phyloP scores from a whole-genome alignment of 148 eudicot genomes.

The Rheum nobile region DNA sequence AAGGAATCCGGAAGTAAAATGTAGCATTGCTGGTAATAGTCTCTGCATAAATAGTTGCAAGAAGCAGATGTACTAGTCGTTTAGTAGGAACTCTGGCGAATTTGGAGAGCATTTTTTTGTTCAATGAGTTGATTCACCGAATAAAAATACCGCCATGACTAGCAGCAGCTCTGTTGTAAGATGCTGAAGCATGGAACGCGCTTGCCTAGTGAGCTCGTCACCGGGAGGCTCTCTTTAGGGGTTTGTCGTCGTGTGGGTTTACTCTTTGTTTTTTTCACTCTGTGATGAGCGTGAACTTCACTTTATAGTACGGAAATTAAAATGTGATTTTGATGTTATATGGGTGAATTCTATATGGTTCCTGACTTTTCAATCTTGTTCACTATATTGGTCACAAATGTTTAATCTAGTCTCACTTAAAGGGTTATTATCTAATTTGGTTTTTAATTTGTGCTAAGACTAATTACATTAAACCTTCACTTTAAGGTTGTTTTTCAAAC shows the following conservation, averaged over 20 bases:
- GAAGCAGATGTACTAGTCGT: neutral
- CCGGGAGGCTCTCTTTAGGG: neutral
- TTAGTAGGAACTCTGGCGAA: neutral
- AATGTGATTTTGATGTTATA: neutral
- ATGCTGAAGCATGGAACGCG: neutral
- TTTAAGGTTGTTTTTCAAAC: no score
- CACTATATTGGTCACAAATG: no score
- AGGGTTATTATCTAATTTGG: no score
- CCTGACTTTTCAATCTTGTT: no score
- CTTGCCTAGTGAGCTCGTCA: neutral
- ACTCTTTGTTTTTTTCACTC: neutral
- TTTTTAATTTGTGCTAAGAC: no score
- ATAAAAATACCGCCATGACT: neutral
- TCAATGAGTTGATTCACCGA: neutral
- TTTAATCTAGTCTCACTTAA: no score
- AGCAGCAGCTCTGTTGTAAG: neutral
- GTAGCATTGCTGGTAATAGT: neutral
- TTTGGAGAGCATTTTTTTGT: neutral
- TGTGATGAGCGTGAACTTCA: neutral
- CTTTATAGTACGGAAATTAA: neutral
- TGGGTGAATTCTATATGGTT: neutral
- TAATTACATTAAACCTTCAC: no score
- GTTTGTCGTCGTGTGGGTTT: neutral
- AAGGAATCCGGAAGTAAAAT: neutral
- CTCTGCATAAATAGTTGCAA: neutral